phyloP scores from a whole-genome alignment of 768 basidiomycete genomes.

The Scleroderma bovista region DNA sequence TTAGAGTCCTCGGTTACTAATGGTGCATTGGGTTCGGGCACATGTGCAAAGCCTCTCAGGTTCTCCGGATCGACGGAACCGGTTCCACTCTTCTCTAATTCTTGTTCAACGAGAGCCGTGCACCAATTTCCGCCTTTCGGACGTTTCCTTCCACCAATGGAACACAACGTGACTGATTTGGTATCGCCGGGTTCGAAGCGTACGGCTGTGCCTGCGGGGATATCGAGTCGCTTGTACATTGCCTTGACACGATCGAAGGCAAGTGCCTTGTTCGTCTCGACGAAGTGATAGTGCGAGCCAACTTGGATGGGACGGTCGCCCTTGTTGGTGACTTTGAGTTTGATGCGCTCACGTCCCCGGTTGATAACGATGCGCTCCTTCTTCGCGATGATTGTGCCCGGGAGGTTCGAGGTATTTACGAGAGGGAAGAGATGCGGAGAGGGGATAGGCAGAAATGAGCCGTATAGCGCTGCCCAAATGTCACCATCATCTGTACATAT shows the following conservation, averaged over 20 bases:
- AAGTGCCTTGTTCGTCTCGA: slow-evolving; percentile 80
- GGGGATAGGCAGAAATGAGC: slow-evolving; percentile 87
- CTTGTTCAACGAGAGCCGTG: slow-evolving; percentile 36
- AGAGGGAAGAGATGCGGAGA: slow-evolving; percentile 58
- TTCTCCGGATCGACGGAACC: slow-evolving; percentile 20
- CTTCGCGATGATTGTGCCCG: slow-evolving; percentile 72
- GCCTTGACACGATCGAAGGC: slow-evolving; percentile 78
- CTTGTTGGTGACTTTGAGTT: slow-evolving; percentile 77
- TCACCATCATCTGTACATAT: slow-evolving; percentile 81
- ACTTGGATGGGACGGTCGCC: slow-evolving; percentile 96
- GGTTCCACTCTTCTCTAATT: slow-evolving; percentile 36
- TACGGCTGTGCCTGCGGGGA: slow-evolving; percentile 91
- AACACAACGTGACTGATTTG: slow-evolving; percentile 78
- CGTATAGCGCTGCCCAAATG: slow-evolving; percentile 82
- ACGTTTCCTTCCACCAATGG: slow-evolving; percentile 64
- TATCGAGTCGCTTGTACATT: slow-evolving; percentile 85
- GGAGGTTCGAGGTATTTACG: slow-evolving; percentile 42
- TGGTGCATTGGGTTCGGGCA: slow-evolving; percentile 56
- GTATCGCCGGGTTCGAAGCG: slow-evolving; percentile 92
- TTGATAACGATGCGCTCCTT: slow-evolving; percentile 72
- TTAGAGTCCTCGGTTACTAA: slow-evolving; percentile 47
- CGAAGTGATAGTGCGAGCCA: slow-evolving; percentile 93
- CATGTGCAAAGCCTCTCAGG: slow-evolving; percentile 64
- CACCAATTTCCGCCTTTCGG: slow-evolving; percentile 79
- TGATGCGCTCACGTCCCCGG: slow-evolving; percentile 60